Evolutionary conservation across 116 monocot species (phyloP), one percentile per base, ranked within the genome.

Genomic region (Dioscorea cayenensis): DNA sequence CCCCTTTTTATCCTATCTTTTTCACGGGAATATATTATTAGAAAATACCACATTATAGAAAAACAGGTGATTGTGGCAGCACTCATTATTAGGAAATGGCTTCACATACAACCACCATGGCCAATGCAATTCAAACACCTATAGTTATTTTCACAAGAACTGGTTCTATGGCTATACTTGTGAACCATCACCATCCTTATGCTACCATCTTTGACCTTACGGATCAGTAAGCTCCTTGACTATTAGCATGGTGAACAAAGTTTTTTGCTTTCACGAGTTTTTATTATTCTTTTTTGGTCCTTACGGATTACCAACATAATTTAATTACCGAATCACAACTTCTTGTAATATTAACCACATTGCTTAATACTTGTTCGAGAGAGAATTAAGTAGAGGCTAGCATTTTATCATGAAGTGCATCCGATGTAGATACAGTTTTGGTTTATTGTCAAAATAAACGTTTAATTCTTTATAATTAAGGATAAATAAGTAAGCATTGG

Each of bases 131-230:
- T 11, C 64, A 73, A 27, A 83, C 90, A 62, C 83, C 92, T 28
- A 96, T 96, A 29, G 84, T 96, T 51, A 92, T 96, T 77, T 96
- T 96, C 85, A 96, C 96, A 60, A 87, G 82, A 72, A 92, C 96
- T 19, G 96, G 90, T 61, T 96, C 96, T 32, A 96, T 96, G 96
- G 96, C 96, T 67, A 75, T 82, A 10, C 82, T 92, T 73, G 64
- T 96, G 28, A 96, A 92, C 77, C 92, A 96, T 71, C 90, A 81
- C 66, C 83, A 90, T 17, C 96, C 96, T 20, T 88, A 79, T 19
- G 78, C 77, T 14, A 86, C 86, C 10, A 86, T 96, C 11, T 96
- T 90, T 63, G 92, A 92, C 12, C 92, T 96, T 62, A 96, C 96
- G 19, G 82, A 96, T 64, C 73, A 86, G 96, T 96, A 88, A 77